phyloP scores from a whole-genome alignment of 768 basidiomycete species.

The Phylloporus arenicola region DNA sequence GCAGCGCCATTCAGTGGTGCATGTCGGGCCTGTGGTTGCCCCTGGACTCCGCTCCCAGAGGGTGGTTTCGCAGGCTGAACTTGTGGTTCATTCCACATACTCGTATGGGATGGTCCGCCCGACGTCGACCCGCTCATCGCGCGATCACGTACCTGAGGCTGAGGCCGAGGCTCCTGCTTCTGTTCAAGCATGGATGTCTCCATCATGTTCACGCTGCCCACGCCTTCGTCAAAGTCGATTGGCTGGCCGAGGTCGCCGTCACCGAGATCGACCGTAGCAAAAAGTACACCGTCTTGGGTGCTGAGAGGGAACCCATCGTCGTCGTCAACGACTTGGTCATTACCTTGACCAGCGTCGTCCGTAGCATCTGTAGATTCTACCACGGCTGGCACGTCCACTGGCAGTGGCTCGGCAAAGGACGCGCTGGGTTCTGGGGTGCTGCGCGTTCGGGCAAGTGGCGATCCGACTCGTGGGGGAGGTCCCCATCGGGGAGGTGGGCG shows the following conservation, averaged over 20 bases:
- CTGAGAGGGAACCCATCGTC: constrained; percentile 44
- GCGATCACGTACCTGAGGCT: constrained; percentile 8
- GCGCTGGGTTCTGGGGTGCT: constrained; percentile 11
- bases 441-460: constrained; percentile 10
- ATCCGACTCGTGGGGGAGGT: constrained; percentile 3
- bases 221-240: constrained; percentile 39
- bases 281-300: constrained; percentile 65
- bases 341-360: constrained; percentile 2
- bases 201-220: constrained; percentile 10
- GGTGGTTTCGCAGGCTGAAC: neutral
- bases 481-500: constrained; percentile 16
- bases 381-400: neutral
- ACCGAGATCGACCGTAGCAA: constrained; percentile 51
- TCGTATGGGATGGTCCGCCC: neutral
- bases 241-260: constrained; percentile 37
- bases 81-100: neutral
- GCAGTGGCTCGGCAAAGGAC: constrained; percentile 5
- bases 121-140: neutral
- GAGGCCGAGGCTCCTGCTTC: constrained; percentile 1
- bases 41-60: neutral
- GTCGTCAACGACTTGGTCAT: constrained; percentile 23
- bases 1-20: neutral
- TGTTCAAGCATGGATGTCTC: constrained; percentile 6
- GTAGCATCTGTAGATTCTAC: neutral
- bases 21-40: neutral